Conservation (phyloP, 2,329 filamentous ascomycete species). For the Orbilia ellipsospora region DNA sequence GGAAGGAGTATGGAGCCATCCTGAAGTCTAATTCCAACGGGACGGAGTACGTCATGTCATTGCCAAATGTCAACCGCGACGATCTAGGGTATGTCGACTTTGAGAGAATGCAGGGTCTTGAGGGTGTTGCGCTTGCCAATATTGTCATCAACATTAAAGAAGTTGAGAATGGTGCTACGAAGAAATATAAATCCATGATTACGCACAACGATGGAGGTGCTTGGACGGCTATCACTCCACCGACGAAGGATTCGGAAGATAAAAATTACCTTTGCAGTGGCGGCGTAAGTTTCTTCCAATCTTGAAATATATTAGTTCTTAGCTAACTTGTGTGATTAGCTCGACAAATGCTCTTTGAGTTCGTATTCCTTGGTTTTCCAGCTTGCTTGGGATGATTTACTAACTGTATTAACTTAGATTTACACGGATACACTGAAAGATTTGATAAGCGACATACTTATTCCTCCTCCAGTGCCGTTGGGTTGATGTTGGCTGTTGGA, state of each 20-base stretch:
- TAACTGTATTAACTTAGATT: conserved; percentile 66
- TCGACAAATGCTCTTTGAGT: conserved; percentile 77
- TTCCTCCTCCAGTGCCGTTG: conserved; percentile 86
- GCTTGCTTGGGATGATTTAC: not conserved
- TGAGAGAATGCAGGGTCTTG: conserved; percentile 91
- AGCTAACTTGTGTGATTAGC: conserved; percentile 59
- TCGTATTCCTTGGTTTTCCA: not conserved
- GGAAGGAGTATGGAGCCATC: conserved; percentile 81
- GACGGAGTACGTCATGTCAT: conserved; percentile 89
- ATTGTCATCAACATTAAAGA: conserved; percentile 79
- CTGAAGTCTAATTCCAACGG: conserved; percentile 99
- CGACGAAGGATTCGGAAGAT: conserved; percentile 74
- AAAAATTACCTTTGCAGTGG: conserved; percentile 77
- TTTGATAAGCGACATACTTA: conserved; percentile 83
- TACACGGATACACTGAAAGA: conserved; percentile 96
- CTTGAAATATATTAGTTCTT: not conserved
- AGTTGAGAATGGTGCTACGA: conserved; percentile 72
- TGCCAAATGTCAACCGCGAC: conserved; percentile 84
- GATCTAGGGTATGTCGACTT: conserved; percentile 85
- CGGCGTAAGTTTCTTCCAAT: conserved; percentile 56
- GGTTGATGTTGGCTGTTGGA: conserved; percentile 88
- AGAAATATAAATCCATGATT: conserved; percentile 88
- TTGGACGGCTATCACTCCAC: conserved; percentile 82
- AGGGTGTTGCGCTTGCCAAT: conserved; percentile 90
- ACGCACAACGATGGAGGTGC: conserved; percentile 95